These are phyloP conservation scores for Cryptococcus maquisensis DNA, from an alignment of 1,284 basidiomycete genomes.

Conservation along the genomic window DNA sequence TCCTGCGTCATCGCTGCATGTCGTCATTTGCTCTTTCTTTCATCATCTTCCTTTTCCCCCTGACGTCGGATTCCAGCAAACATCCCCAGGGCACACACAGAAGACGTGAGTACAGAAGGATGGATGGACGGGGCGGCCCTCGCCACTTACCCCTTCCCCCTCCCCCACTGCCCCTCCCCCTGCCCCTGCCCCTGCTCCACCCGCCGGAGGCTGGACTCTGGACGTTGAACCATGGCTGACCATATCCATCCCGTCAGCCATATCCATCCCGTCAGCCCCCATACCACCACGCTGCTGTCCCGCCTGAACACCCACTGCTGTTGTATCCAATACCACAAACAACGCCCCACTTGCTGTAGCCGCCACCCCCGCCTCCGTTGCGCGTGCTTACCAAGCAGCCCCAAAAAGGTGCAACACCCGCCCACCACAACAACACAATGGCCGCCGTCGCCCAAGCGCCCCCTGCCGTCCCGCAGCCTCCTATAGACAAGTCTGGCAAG, in stretches of 20 bases:
- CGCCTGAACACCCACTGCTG: not conserved
- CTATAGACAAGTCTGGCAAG: not conserved
- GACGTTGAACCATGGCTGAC: not conserved
- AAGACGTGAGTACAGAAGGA: not conserved
- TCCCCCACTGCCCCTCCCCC: not conserved
- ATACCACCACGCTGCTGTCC: too few relatives aligned
- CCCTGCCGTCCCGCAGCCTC: not conserved
- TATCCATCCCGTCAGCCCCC: too few relatives aligned
- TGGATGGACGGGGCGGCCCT: not conserved
- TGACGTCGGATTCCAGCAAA: too few relatives aligned
- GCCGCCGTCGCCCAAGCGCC: constrained; percentile 16
- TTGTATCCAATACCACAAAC: too few relatives aligned
- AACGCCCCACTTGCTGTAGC: too few relatives aligned
- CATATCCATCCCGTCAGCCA: not conserved
- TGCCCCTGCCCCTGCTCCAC: not conserved
- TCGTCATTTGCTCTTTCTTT: not conserved
- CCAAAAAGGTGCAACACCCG: too few relatives aligned
- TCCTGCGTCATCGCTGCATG: not conserved
- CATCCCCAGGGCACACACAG: not conserved
- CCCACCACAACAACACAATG: constrained; percentile 1
- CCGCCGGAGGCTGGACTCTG: not conserved
- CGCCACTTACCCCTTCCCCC: not conserved
- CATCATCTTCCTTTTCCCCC: not conserved
- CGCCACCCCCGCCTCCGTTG: too few relatives aligned
- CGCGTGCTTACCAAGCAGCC: too few relatives aligned